Evolutionary conservation across 1,284 basidiomycete species (phyloP).

Genomic region (Lignosus rhinocerotis): DNA sequence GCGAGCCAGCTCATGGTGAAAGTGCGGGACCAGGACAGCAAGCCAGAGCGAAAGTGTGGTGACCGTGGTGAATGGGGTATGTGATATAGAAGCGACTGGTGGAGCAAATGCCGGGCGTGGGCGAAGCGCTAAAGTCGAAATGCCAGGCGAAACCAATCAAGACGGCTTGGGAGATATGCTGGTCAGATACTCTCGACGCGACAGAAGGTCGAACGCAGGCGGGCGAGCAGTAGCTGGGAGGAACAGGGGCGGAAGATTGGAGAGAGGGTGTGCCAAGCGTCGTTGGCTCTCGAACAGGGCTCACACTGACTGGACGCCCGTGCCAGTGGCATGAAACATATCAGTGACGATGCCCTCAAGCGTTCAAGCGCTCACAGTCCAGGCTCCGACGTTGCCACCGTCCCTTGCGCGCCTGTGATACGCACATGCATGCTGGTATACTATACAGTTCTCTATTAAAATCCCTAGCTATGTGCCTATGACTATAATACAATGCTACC

Average conservation of each 20-base stretch:
- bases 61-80: constrained; percentile 4
- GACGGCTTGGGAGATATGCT: constrained; percentile 1
- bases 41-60: constrained; percentile 8
- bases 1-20: constrained; percentile 68
- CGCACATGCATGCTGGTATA: background rate
- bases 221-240: background rate
- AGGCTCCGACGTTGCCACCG: background rate
- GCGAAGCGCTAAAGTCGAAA: constrained; percentile 16
- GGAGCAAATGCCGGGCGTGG: constrained; percentile 18
- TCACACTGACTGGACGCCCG: background rate
- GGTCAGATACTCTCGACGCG: background rate
- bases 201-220: background rate
- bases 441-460: constrained; percentile 11
- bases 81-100: constrained; percentile 14
- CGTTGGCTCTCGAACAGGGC: constrained; percentile 2
- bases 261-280: constrained; percentile 4
- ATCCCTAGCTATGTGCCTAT: constrained; percentile 6
- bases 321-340: constrained; percentile 16
- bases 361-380: background rate
- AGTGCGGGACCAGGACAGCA: constrained; percentile 10
- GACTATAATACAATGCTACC: constrained; percentile 9
- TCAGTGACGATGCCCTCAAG: constrained; percentile 6
- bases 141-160: constrained; percentile 9
- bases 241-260: background rate
- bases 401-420: background rate